Evolutionary conservation across 1,139 yeast genomes (phyloP).

Genomic region (Protomyces gravidus): DNA sequence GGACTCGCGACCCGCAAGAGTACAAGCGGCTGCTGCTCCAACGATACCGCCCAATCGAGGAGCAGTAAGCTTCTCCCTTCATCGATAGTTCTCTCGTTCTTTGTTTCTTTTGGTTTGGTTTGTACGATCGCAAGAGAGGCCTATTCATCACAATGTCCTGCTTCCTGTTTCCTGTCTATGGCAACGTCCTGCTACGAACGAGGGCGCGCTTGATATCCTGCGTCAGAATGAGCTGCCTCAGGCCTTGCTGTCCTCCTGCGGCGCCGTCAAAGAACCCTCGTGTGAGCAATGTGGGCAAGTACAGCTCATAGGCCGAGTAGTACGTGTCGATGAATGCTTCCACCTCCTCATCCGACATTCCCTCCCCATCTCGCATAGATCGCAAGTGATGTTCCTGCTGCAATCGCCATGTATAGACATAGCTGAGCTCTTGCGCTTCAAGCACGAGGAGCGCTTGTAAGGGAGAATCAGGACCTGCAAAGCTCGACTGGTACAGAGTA

Average conservation of each 20-base stretch:
- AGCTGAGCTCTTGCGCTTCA: slow-evolving; percentile 54
- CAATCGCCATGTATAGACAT: slow-evolving; percentile 74
- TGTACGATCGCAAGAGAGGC: background rate
- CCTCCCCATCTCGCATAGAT: slow-evolving; percentile 48
- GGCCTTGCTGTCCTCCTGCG: background rate
- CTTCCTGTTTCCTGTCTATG: background rate
- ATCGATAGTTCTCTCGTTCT: too few relatives aligned
- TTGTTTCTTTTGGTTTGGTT: background rate
- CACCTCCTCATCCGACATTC: slow-evolving; percentile 77
- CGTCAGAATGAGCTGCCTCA: background rate
- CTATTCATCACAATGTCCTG: background rate
- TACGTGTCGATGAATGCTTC: slow-evolving; percentile 67
- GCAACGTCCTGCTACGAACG: background rate
- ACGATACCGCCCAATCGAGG: slow-evolving; percentile 47
- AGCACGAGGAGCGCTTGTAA: slow-evolving; percentile 52
- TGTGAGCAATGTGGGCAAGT: slow-evolving; percentile 48
- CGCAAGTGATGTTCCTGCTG: slow-evolving; percentile 78
- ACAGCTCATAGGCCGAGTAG: slow-evolving; percentile 77
- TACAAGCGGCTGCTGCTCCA: slow-evolving; percentile 47
- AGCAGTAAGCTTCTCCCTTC: too few relatives aligned
- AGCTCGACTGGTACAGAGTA: slow-evolving; percentile 42
- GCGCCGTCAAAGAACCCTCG: slow-evolving; percentile 20
- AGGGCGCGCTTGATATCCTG: background rate
- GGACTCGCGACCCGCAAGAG: slow-evolving; percentile 41
- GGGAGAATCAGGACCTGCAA: background rate